Conservation (phyloP, 1,284 basidiomycete species). For the Sporisorium scitamineum region DNA sequence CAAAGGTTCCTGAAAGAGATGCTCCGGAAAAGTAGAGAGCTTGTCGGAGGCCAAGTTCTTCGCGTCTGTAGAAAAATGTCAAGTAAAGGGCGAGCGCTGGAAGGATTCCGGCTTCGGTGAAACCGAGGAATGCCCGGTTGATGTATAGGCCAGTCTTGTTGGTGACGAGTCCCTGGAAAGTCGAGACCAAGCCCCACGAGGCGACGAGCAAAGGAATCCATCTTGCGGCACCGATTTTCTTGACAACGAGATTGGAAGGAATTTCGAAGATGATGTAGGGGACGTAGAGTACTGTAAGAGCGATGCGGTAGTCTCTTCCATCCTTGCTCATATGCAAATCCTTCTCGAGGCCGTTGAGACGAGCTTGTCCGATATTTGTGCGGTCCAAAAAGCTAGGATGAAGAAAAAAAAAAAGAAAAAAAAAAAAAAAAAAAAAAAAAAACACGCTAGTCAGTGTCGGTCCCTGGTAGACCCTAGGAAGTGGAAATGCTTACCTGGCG, state of each 20-base stretch:
- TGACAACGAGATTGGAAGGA: conserved; percentile 59
- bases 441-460: too few relatives aligned
- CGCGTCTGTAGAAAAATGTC: conserved; percentile 63
- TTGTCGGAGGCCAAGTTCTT: conserved; percentile 61
- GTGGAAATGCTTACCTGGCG: too few relatives aligned
- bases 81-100: conserved; percentile 61
- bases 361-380: conserved; percentile 60
- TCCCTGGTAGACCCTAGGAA: too few relatives aligned
- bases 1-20: conserved; percentile 58
- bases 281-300: conserved; percentile 60
- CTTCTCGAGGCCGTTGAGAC: conserved; percentile 48
- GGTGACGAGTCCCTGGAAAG: conserved; percentile 57
- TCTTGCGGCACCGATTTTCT: conserved; percentile 53
- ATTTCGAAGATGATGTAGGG: conserved; percentile 67
- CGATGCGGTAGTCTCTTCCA: conserved; percentile 51
- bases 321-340: conserved; percentile 41
- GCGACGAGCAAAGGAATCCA: conserved; percentile 61
- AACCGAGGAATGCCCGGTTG: conserved; percentile 61
- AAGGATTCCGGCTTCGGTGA: conserved; percentile 56
- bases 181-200: conserved; percentile 58
- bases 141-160: conserved; percentile 58
- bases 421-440: too few relatives aligned
- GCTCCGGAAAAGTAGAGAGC: conserved; percentile 65
- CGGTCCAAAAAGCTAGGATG: conserved; percentile 57
- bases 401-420: too few relatives aligned